phyloP scores from a whole-genome alignment of 768 basidiomycete genomes.

The Kockovaella imperatae region DNA sequence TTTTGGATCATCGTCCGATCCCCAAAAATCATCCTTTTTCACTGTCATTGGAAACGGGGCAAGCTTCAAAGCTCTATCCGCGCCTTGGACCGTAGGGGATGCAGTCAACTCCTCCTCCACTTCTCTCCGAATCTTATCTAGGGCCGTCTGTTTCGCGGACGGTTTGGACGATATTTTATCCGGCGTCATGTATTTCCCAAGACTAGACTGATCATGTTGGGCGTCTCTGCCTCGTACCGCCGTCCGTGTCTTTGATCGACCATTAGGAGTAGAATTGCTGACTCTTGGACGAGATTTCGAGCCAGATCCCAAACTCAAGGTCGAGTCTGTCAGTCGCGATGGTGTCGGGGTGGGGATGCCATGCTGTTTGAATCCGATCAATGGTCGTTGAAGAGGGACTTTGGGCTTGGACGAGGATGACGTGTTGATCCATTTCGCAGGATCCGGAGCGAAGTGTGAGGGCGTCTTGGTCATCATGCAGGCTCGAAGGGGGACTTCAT shows the following conservation, averaged over 20 bases:
- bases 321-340: neutral
- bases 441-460: constrained; percentile 23
- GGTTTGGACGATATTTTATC: neutral
- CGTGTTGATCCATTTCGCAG: constrained; percentile 30
- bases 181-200: neutral
- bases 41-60: neutral
- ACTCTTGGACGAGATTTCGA: no score
- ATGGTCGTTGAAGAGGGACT: constrained; percentile 18
- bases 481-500: no score
- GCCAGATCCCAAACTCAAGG: neutral
- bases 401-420: constrained; percentile 5
- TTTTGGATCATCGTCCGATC: neutral
- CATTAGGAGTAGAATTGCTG: neutral
- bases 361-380: constrained; percentile 12
- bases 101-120: neutral
- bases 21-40: constrained; percentile 2
- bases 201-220: no score
- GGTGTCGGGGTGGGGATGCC: constrained; percentile 23
- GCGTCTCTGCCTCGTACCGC: neutral
- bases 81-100: neutral
- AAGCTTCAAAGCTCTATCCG: no score
- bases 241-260: neutral
- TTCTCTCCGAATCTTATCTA: neutral
- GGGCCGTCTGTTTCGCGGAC: neutral
- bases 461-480: constrained; percentile 14